Evolutionary conservation across 2,329 filamentous ascomycete species (phyloP), one percentile per base, ranked within the genome.

Genomic region (Penicillium sp.): DNA sequence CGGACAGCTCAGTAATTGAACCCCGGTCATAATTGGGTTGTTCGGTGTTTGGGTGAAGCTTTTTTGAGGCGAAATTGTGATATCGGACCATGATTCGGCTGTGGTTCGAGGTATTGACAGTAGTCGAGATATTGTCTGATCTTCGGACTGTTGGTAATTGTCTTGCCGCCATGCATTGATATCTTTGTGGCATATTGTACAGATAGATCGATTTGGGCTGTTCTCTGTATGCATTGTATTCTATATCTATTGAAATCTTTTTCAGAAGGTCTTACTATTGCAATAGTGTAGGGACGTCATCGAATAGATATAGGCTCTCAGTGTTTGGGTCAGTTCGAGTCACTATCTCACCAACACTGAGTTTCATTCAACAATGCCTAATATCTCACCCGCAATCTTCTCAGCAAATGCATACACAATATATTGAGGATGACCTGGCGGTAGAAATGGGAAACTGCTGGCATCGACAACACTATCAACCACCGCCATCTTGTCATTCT

Each of bases 321-420:
- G 7, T 50, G 15, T 10, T 50, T 35, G n/a, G 9, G 38, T 6
- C 8, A 27, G 25, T 6, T n/a, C n/a, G n/a, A 21, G 9, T 32
- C 34, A 29, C 25, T 8, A 23, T 29, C 16, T 2, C n/a, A 27
- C 21, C 7, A 12, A 44, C 10, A 9, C 32, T 48, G 38, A 12
- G 12, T 25, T 35, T 37, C 29, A 6, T 16, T 7, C n/a, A 32
- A 9, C 1, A 10, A 16, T 21, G 12, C 18, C 47, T 21, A 51
- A 32, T 35, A 53, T 18, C 25, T 55, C 62, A 42, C 63, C 67
- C 10, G 68, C 66, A 51, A 75, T 71, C 60, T 75, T 76, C 61
- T 75, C 73, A 2, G 72, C 72, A 31, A 75, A 57, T 27, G 66
- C 67, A 65, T 75, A 76, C 16, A 73, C 59, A 15, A 67, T 65